Percentiles rank a stretch among this genome's conserved stretches.
These are phyloP conservation scores for Neodidymelliopsis sp. DNA, from an alignment of 2,329 filamentous ascomycete genomes.

Conservation along the genomic window DNA sequence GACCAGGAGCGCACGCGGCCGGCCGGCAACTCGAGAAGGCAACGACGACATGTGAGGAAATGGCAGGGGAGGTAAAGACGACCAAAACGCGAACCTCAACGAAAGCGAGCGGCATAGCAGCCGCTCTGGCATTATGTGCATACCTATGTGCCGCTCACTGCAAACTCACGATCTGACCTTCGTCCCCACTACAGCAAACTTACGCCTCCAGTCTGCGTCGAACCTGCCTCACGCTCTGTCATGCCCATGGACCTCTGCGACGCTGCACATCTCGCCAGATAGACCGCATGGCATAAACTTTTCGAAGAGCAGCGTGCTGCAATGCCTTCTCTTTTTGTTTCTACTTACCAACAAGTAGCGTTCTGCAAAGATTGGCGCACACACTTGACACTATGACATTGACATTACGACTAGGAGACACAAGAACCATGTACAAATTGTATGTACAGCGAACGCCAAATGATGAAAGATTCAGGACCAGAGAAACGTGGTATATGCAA, in stretches of 20 bases:
- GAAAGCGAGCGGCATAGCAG: conserved; percentile 1
- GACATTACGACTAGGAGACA: conserved; percentile 4
- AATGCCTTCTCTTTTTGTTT: neutral
- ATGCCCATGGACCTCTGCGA: too few relatives aligned
- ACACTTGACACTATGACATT: conserved; percentile 10
- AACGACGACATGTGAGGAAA: neutral
- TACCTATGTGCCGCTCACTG: conserved; percentile 7
- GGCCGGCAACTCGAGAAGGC: neutral
- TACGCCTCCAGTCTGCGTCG: too few relatives aligned
- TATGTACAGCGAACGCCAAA: conserved; percentile 14
- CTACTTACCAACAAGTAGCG: neutral
- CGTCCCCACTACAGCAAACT: neutral
- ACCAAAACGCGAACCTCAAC: neutral
- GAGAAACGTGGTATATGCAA: conserved; percentile 15
- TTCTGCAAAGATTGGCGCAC: neutral
- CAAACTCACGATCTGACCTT: neutral
- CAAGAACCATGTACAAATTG: conserved; percentile 10
- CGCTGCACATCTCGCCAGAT: neutral
- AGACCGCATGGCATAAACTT: neutral
- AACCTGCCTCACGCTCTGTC: too few relatives aligned
- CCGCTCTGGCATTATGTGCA: conserved; percentile 4
- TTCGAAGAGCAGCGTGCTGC: neutral
- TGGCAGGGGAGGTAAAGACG: neutral
- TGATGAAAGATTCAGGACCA: conserved; percentile 2
- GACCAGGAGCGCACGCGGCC: neutral